Conservation (phyloP, 306 rosid species). For the Glycine tomentella region DNA sequence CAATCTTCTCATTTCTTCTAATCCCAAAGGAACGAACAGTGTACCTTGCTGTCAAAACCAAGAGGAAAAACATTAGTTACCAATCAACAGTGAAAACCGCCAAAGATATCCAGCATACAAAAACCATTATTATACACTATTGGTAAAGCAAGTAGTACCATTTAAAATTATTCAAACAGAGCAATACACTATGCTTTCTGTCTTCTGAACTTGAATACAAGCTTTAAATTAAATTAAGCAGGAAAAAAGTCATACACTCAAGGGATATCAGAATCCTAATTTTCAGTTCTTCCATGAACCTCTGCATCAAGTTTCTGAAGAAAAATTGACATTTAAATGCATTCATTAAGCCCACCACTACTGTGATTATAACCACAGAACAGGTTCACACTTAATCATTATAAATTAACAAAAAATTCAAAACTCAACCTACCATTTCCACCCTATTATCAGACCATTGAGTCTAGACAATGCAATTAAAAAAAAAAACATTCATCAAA, state of each 20-base stretch:
- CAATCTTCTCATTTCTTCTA: constrained; percentile 88
- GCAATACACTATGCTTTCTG: not conserved
- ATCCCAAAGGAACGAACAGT: constrained; percentile 85
- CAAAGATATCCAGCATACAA: not conserved
- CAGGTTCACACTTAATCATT: not conserved
- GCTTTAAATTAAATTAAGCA: not conserved
- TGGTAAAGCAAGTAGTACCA: not conserved
- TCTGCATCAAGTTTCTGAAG: not conserved
- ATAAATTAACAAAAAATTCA: not conserved
- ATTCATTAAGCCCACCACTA: not conserved
- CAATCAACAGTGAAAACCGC: not conserved
- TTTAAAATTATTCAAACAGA: not conserved
- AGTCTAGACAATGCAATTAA: not conserved
- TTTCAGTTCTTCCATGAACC: not conserved
- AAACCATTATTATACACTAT: not conserved
- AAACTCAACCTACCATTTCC: not conserved
- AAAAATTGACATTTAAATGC: not conserved
- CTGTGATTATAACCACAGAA: not conserved
- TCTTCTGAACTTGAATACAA: not conserved
- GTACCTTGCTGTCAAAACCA: constrained; percentile 66
- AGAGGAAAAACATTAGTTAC: not conserved
- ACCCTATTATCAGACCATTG: not conserved
- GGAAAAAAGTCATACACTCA: not conserved
- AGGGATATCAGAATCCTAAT: not conserved
- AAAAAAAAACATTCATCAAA: not conserved